Base-by-base conservation (phyloP, 805 yeast genomes). In the Pichia heedii region DNA sequence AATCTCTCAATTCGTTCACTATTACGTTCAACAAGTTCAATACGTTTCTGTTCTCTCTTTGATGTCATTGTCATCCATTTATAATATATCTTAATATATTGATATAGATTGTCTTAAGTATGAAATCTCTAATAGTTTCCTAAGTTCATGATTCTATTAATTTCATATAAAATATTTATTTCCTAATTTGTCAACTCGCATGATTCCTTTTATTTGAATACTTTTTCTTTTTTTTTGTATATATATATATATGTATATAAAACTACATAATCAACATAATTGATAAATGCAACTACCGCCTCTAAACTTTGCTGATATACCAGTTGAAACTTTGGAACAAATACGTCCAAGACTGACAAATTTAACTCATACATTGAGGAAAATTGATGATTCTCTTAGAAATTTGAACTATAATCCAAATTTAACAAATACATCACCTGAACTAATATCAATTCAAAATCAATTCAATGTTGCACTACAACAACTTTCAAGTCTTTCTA, bases 401-500 rank as follows among this genome's bases (percentile, higher is more conserved):
- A 39, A 58, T 61, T 3, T 74, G 61, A 44, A 22, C 36, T 45
- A 24, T 11, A 37, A 29, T 40, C n/a, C 33, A 29, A 5, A 41
- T 2, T 22, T 70, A 65, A 49, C 59, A 61, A 40, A 62, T 51
- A 47, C 5, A 15, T 21, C 38, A 22, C 39, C 20, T 12, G 48
- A 46, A 63, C 36, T 76, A 73, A 79, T 79, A 16, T 78, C 84
- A 3, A 65, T 90, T 19, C 96, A 85, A 55, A 79, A 81, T 48
- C 97, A 90, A 61, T 77, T 87, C 54, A 85, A 79, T 52, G 86
- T 89, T 22, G 74, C 87, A 9, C 61, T 89, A 27, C 84, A 95
- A 15, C 97, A 93, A 58, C 66, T 90, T 37, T 75, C 76, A 36
- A 80, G 95, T 2, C 73, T 90, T n/a, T 77, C 94, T 0, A 63